Base-by-base conservation (phyloP, 768 basidiomycete species). In the Cyclocybe cylindracea region DNA sequence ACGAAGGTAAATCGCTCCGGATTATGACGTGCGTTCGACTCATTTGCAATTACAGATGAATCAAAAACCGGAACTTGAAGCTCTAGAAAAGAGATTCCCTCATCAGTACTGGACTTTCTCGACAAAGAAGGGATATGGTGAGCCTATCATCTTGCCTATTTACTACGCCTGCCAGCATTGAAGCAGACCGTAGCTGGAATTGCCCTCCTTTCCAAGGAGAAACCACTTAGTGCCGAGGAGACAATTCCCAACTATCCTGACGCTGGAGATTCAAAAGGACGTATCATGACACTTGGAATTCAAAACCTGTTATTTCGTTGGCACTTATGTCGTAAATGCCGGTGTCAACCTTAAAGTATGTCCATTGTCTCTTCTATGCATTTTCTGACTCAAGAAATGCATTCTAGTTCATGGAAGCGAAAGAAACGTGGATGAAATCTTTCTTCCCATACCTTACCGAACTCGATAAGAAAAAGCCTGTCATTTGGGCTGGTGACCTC, bases 401-500 rank as follows among this genome's bases (percentile, higher is more conserved):
- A 39, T 35, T 47, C n/a, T 62, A 94, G 90, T 91, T 86, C 1
- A 69, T 95, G 45, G 80, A 84, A 31, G 79, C 74, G 43, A 93
- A 94, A 66, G 86, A 89, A 42, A 70, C 75, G 47, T 94, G 93
- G 93, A 88, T 91, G 53, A 62, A 62, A 3, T 85, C 92, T 62
- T 94, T 95, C 63, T 83, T 86, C 47, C 56, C 72, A 2, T 87
- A 94, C 61, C 77, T 94, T 16, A 83, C 83, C 4, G 75, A 82
- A 18, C 71, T 94, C 3, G 89, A 94, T 68, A 78, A 74, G 55
- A 82, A 78, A 61, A 95, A 94, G 60, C 85, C 91, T 2, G 87
- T 95, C 8, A 87, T 95, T 49, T 94, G 93, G 93, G 76, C 79
- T 9, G 93, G 93, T 6, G 93, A 95, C 68, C 62, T 94, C 50